A percentile compares a stretch with the other conserved stretches of the same genome.
Evolutionary conservation across 2,329 filamentous ascomycete species (phyloP).

Genomic region (Calonectria leucothoes): DNA sequence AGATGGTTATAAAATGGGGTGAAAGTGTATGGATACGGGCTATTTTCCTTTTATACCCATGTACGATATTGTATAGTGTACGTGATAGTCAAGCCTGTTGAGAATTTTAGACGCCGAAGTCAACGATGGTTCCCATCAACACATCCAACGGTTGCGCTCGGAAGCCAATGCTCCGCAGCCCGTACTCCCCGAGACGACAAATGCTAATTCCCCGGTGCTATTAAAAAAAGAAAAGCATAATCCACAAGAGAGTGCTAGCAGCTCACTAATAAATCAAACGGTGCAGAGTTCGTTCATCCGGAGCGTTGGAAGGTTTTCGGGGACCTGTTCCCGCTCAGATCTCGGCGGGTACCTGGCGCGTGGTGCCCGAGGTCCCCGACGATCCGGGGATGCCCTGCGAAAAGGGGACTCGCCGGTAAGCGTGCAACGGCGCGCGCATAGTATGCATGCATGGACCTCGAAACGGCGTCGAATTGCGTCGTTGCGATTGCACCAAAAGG

Average conservation of each 20-base stretch:
- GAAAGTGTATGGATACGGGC: not conserved
- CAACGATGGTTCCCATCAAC: not conserved
- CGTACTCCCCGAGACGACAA: not conserved
- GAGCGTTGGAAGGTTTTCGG: not conserved
- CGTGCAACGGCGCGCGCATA: not conserved
- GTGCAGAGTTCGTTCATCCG: not conserved
- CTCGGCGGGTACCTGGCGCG: not conserved
- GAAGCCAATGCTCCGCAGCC: not conserved
- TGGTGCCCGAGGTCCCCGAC: conserved; percentile 24
- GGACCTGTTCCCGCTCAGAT: not conserved
- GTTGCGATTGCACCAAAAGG: not conserved
- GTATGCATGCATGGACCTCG: not conserved
- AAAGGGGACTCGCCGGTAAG: not conserved
- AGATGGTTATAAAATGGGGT: not conserved
- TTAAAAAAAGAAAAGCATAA: not conserved
- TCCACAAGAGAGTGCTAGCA: not conserved
- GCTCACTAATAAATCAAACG: not conserved
- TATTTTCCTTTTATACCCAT: not conserved
- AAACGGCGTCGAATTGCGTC: not conserved
- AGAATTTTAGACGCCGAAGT: not conserved
- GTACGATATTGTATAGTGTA: not conserved
- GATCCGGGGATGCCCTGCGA: not conserved
- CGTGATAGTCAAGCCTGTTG: not conserved
- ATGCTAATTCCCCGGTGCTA: not conserved
- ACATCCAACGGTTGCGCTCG: not conserved